Percentiles rank a stretch among this genome's conserved stretches.
These are phyloP conservation scores for Closterium sp. DNA, from an alignment of 139 green algal species.

Conservation along the genomic window DNA sequence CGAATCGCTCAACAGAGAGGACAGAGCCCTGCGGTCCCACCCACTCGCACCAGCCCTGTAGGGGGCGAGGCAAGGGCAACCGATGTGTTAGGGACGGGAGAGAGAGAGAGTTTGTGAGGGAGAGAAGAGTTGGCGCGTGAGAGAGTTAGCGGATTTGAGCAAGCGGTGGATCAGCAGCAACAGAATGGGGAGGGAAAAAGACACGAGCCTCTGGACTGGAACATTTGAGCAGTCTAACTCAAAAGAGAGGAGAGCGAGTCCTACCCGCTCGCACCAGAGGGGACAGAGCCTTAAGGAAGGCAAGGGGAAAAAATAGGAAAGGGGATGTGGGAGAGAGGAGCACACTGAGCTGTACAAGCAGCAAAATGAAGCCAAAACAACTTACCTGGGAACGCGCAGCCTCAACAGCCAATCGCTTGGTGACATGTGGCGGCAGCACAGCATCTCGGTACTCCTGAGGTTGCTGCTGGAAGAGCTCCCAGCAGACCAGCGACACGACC, in stretches of 20 bases:
- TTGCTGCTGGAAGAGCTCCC: conserved; percentile 97
- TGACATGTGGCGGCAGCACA: conserved; percentile 71
- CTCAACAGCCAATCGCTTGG: conserved; percentile 84
- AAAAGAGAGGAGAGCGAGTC: too few relatives aligned
- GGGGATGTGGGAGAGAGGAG: too few relatives aligned
- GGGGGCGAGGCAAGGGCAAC: neutral
- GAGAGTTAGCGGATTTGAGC: neutral
- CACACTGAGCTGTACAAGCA: neutral
- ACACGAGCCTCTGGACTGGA: neutral
- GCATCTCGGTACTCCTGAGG: conserved; percentile 55
- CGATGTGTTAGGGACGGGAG: too few relatives aligned
- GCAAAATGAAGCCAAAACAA: neutral
- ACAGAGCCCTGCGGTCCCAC: conserved; percentile 69
- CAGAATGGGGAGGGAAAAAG: neutral
- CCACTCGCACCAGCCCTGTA: conserved; percentile 84
- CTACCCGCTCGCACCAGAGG: too few relatives aligned
- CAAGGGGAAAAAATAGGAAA: too few relatives aligned
- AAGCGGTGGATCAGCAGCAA: too few relatives aligned
- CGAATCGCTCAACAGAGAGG: conserved; percentile 89
- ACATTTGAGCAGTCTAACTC: too few relatives aligned
- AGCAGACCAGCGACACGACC: conserved; percentile 93
- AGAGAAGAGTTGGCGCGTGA: neutral
- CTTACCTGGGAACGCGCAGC: conserved; percentile 58
- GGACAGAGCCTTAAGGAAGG: too few relatives aligned
- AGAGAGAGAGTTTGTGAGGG: too few relatives aligned